These are phyloP conservation scores for Escovopsis sp. DNA, from an alignment of 2,329 filamentous ascomycete species.

Conservation along the genomic window DNA sequence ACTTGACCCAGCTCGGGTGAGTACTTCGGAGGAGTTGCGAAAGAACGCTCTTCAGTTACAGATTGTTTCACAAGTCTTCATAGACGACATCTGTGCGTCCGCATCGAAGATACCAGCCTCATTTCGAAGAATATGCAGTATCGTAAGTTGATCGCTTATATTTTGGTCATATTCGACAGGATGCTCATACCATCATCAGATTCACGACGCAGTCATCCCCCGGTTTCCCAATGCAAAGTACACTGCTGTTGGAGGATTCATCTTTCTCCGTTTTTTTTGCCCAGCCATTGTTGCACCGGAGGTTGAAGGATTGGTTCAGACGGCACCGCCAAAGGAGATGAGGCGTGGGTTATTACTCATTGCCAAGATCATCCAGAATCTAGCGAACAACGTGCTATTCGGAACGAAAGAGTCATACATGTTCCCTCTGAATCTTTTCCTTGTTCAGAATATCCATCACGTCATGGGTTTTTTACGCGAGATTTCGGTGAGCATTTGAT, in stretches of 20 bases:
- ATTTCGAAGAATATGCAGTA: conserved; percentile 53
- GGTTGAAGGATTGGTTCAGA: conserved; percentile 47
- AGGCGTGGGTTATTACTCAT: conserved; percentile 52
- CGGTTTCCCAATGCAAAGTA: conserved; percentile 57
- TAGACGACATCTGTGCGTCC: conserved; percentile 54
- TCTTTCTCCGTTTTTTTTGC: conserved; percentile 59
- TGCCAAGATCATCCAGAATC: conserved; percentile 56
- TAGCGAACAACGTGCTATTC: conserved; percentile 58
- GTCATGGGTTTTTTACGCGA: conserved; percentile 53
- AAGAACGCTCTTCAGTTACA: conserved; percentile 52
- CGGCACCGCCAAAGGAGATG: conserved; percentile 52
- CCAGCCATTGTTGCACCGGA: conserved; percentile 58
- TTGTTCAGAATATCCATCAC: conserved; percentile 52
- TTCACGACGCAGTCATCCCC: conserved; percentile 46
- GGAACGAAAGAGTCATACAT: conserved; percentile 60
- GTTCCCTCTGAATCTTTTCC: conserved; percentile 54
- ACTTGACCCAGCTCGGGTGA: conserved; percentile 47
- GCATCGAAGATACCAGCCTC: conserved; percentile 44
- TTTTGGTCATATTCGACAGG: not conserved
- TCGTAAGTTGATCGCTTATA: conserved; percentile 28
- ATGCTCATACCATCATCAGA: conserved; percentile 21
- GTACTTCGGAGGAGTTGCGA: conserved; percentile 45
- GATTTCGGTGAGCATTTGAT: conserved; percentile 39
- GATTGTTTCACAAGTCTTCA: conserved; percentile 55
- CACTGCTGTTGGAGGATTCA: conserved; percentile 55